Base-by-base conservation (phyloP, 2,329 filamentous ascomycete genomes). In the Aspergillus sp. region DNA sequence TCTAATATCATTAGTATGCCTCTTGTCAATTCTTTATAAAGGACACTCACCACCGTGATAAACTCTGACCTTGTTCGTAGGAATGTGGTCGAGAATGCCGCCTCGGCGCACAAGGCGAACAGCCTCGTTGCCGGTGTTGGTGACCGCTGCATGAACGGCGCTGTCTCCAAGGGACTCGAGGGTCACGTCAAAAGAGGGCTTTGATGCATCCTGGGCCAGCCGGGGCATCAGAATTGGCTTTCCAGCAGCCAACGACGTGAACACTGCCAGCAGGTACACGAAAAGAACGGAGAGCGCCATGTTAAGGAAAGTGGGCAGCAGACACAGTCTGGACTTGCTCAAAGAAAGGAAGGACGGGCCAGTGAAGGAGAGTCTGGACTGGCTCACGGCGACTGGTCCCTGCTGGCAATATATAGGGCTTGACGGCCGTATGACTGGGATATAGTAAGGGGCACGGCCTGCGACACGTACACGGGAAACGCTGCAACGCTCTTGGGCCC, bases 221-320 rank as follows among this genome's bases (percentile, higher is more conserved):
- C 59, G 53, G 27, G 59, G 41, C 17, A 62, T 31, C 15, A 55
- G 48, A 57, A 62, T 44, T 14, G 59, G 59, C 59, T 62, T 59
- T 17, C 59, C 59, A 59, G 59, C 35, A 59, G 59, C 59, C 59
- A 62, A 31, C 27, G 27, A 40, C 14, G 54, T 57, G n/a, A 62
- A 54, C 37, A 59, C 45, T 15, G 50, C 50, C 24, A 59, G 37
- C 19, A 57, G 51, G 3, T 59, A 54, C 44, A 52, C 45, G 43
- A 57, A 48, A 44, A 41, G 41, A 59, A 59, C 2, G 27, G 27
- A 9, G 27, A 31, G 27, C 27, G 9, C 9, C 27, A 31, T 31
- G 9, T 31, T 31, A 31, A 31, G 27, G 27, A 31, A 31, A 31
- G 27, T 31, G 27, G 27, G 27, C 27, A 31, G 27, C 27, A 31